Evolutionary conservation across 495 filamentous ascomycete genomes (phyloP).

Genomic region (Amphirosellinia nigrospora): DNA sequence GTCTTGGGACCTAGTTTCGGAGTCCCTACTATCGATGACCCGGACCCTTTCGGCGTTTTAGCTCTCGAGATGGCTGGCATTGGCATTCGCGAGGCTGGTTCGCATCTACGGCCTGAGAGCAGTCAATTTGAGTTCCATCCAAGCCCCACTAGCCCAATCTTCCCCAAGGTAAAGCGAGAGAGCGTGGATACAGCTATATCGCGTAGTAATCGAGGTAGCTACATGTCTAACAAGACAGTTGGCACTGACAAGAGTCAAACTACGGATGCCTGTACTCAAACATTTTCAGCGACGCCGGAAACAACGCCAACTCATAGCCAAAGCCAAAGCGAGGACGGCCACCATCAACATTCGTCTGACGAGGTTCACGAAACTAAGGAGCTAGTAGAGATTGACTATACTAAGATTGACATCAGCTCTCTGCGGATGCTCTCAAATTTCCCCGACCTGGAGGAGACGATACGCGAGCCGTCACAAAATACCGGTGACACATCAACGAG

Average conservation of each 20-base stretch:
- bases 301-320: conserved; percentile 52
- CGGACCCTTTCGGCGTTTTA: conserved; percentile 87
- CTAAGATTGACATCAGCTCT: conserved; percentile 57
- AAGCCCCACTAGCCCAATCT: conserved; percentile 77
- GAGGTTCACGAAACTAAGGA: conserved; percentile 47
- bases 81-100: conserved; percentile 85
- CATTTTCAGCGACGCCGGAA: conserved; percentile 57
- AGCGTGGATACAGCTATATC: conserved; percentile 67
- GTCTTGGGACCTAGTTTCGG: conserved; percentile 63
- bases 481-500: conserved; percentile 25
- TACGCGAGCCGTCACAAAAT: not conserved
- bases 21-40: conserved; percentile 75
- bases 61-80: conserved; percentile 84
- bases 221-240: conserved; percentile 60
- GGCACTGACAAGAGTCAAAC: conserved; percentile 68
- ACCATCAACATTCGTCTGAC: conserved; percentile 41
- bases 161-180: conserved; percentile 66
- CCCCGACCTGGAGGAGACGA: conserved; percentile 32
- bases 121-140: conserved; percentile 83
- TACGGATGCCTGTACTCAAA: conserved; percentile 61
- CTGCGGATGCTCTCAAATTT: conserved; percentile 44
- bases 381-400: conserved; percentile 59
- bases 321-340: conserved; percentile 53
- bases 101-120: conserved; percentile 68
- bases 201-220: conserved; percentile 71